Percentiles rank a stretch among this genome's conserved stretches.
Evolutionary conservation across 768 basidiomycete genomes (phyloP).

Genomic region (Rhizopogon roseolus): DNA sequence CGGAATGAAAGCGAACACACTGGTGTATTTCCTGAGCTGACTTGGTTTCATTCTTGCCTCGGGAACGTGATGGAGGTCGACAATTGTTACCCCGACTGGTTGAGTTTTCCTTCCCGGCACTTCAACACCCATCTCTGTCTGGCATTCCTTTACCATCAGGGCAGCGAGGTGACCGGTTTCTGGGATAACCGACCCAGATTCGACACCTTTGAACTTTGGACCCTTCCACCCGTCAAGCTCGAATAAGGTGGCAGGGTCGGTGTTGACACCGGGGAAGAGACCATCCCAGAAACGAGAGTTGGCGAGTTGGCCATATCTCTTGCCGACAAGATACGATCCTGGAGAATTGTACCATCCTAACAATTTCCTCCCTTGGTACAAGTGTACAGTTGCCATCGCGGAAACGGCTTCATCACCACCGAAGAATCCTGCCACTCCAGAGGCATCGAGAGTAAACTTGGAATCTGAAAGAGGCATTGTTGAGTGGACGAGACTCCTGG

Average conservation of each 20-base stretch:
- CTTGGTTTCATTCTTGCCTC: conserved; percentile 9
- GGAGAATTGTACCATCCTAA: conserved; percentile 36
- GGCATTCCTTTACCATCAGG: conserved; percentile 23
- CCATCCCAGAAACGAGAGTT: conserved; percentile 29
- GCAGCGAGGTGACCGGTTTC: conserved; percentile 27
- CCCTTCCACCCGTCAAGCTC: conserved; percentile 26
- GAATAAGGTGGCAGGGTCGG: conserved; percentile 27
- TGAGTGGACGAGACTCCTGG: conserved; percentile 11
- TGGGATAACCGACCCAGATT: conserved; percentile 27
- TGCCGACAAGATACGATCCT: conserved; percentile 31
- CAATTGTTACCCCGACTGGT: conserved; percentile 22
- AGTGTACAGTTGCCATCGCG: conserved; percentile 33
- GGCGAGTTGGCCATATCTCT: conserved; percentile 27
- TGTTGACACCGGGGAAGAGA: conserved; percentile 28
- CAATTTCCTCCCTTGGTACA: conserved; percentile 28
- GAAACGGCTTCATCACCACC: conserved; percentile 35
- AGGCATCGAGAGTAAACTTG: conserved; percentile 22
- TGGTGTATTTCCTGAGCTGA: conserved; percentile 15
- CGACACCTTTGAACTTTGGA: conserved; percentile 26
- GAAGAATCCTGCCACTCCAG: conserved; percentile 32
- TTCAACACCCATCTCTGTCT: conserved; percentile 3
- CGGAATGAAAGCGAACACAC: conserved; percentile 23
- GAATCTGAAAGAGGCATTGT: conserved; percentile 17
- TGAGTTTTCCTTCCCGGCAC: conserved; percentile 22
- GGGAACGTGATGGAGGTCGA: conserved; percentile 20